Percentiles rank a stretch among this genome's conserved stretches.
Conservation (phyloP, 177 flowering plant species). For the Vitis hybrid region DNA sequence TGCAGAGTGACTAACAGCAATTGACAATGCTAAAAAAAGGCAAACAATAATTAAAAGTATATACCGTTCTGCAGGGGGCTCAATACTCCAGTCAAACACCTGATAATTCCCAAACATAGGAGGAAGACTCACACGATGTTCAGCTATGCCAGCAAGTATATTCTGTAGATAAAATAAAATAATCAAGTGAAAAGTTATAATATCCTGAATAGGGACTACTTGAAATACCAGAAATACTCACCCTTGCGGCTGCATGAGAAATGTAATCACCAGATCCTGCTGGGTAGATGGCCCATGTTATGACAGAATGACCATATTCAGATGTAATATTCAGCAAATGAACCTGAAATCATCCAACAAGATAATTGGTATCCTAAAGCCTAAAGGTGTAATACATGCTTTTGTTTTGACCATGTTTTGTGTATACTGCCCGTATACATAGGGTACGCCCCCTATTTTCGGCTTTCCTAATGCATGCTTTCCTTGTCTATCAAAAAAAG, state of each 20-base stretch:
- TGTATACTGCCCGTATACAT: too few species aligned
- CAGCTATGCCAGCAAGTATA: conserved; percentile 34
- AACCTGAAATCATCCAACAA: conserved; percentile 46
- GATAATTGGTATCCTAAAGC: background rate
- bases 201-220: background rate
- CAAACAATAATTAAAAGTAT: background rate
- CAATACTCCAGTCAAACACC: conserved; percentile 32
- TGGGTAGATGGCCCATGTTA: conserved; percentile 39
- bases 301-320: conserved; percentile 30
- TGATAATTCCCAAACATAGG: conserved; percentile 36
- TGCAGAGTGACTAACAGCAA: background rate
- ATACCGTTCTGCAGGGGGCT: conserved; percentile 32
- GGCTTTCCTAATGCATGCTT: too few species aligned
- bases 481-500: too few species aligned
- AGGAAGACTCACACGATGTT: conserved; percentile 41
- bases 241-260: conserved; percentile 41
- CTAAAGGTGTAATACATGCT: too few species aligned
- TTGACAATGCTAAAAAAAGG: background rate
- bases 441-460: too few species aligned
- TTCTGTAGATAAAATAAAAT: conserved; percentile 24
- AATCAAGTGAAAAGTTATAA: conserved; percentile 9
- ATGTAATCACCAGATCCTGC: conserved; percentile 26
- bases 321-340: conserved; percentile 38
- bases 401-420: too few species aligned
- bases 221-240: conserved; percentile 10